phyloP scores from a whole-genome alignment of 2,329 filamentous ascomycete genomes.

The Domatiomyces globalis region DNA sequence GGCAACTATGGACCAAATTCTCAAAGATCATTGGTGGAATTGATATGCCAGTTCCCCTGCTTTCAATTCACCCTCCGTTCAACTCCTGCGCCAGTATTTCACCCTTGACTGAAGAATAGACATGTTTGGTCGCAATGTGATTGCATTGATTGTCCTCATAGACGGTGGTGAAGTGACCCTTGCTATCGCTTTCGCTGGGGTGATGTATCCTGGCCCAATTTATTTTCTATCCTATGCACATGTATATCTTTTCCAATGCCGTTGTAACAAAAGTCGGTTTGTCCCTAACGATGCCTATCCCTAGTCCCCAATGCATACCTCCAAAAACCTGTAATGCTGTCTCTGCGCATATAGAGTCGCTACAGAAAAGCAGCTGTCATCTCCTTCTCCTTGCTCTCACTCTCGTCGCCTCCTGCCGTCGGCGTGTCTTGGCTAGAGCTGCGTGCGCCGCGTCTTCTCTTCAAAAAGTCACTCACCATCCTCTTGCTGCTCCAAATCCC shows the following conservation, averaged over 20 bases:
- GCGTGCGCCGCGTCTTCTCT: slow-evolving; percentile 5
- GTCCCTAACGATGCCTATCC: neutral
- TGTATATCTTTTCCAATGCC: neutral
- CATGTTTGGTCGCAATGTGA: no score
- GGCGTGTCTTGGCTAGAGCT: neutral
- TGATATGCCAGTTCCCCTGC: no score
- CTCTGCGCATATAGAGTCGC: neutral
- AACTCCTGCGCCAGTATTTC: no score
- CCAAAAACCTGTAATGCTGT: neutral
- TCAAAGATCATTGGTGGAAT: slow-evolving; percentile 12
- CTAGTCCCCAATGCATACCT: neutral
- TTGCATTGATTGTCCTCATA: no score
- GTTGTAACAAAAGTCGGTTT: neutral
- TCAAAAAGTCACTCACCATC: slow-evolving; percentile 19
- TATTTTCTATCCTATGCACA: neutral
- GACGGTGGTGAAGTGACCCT: no score
- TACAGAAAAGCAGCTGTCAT: neutral
- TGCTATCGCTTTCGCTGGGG: no score
- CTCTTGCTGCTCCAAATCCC: slow-evolving; percentile 11
- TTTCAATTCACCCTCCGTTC: no score
- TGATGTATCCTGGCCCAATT: no score
- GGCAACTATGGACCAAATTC: slow-evolving; percentile 16
- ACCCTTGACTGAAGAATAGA: no score
- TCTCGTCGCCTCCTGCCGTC: neutral
- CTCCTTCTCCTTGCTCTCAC: neutral